Conservation (phyloP, 176 grass and related monocot genomes). For the Chrysopogon serrulatus region DNA sequence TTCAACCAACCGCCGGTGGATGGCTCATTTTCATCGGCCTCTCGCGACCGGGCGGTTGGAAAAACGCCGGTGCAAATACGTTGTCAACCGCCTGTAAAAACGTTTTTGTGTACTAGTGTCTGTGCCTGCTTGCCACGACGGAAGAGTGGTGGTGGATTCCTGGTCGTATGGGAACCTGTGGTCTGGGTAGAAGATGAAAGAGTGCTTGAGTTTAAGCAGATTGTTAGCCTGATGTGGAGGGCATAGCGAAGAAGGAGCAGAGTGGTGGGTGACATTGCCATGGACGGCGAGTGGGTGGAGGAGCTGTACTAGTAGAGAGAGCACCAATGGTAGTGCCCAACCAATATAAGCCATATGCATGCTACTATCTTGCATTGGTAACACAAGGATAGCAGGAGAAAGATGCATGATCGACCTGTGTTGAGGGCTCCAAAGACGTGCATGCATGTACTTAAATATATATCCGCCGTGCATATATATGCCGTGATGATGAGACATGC, state of each 20-base stretch:
- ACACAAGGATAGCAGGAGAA: not conserved
- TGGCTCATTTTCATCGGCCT: no score
- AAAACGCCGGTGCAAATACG: no score
- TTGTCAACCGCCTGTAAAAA: no score
- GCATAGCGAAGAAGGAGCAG: not conserved
- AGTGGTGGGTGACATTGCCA: not conserved
- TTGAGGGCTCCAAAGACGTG: not conserved
- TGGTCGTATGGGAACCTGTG: accelerated
- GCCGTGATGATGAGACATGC: no score
- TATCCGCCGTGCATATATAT: no score
- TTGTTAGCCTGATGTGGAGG: not conserved
- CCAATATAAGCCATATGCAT: not conserved
- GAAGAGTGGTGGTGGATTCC: not conserved
- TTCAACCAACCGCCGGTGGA: no score
- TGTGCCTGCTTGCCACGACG: constrained; percentile 13
- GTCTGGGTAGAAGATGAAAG: not conserved
- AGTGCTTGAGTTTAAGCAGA: constrained; percentile 20
- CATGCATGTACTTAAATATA: not conserved
- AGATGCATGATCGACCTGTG: no score
- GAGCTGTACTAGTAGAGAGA: not conserved
- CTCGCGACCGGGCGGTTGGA: no score
- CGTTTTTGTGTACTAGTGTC: no score
- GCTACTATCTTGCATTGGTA: not conserved
- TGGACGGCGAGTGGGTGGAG: not conserved
- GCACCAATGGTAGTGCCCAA: not conserved